phyloP scores from a whole-genome alignment of 2,329 filamentous ascomycete genomes.

The Fusarium xyrophilum region DNA sequence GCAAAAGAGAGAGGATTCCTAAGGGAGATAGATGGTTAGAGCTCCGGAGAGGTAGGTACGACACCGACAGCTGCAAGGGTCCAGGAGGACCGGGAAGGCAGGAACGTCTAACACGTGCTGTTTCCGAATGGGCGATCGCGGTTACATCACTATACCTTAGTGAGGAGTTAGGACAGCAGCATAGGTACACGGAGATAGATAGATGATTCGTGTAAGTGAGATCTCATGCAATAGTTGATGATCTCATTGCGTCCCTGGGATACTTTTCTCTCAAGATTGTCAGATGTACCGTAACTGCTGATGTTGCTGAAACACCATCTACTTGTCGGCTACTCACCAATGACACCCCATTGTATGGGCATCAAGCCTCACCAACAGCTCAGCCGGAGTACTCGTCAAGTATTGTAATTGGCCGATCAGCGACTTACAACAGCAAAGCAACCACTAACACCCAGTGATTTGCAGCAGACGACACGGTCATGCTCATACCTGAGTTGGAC shows the following conservation, averaged over 20 bases:
- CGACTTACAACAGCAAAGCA: slow-evolving; percentile 31
- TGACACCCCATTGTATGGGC: slow-evolving; percentile 11
- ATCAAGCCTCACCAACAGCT: slow-evolving; percentile 18
- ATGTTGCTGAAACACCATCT: slow-evolving; percentile 4
- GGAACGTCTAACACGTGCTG: slow-evolving; percentile 22
- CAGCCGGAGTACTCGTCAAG: slow-evolving; percentile 22
- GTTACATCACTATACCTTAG: slow-evolving; percentile 3
- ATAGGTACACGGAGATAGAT: background rate
- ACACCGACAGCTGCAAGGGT: slow-evolving; percentile 30
- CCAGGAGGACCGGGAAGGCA: slow-evolving; percentile 11
- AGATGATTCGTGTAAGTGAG: background rate
- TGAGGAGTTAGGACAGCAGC: background rate
- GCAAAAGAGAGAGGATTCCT: slow-evolving; percentile 9
- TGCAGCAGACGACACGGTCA: slow-evolving; percentile 36
- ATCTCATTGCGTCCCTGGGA: slow-evolving; percentile 14
- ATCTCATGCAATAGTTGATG: background rate
- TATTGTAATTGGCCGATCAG: slow-evolving; percentile 17
- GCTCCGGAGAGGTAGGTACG: slow-evolving; percentile 26
- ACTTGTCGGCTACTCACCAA: slow-evolving; percentile 23
- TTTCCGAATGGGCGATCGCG: slow-evolving; percentile 3
- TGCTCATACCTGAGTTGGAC: slow-evolving; percentile 31
- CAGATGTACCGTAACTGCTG: background rate
- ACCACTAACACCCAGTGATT: slow-evolving; percentile 31
- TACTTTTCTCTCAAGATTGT: background rate
- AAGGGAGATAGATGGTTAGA: slow-evolving; percentile 26